Base-by-base conservation (phyloP, 768 basidiomycete species). In the Calvatia gigantea region DNA sequence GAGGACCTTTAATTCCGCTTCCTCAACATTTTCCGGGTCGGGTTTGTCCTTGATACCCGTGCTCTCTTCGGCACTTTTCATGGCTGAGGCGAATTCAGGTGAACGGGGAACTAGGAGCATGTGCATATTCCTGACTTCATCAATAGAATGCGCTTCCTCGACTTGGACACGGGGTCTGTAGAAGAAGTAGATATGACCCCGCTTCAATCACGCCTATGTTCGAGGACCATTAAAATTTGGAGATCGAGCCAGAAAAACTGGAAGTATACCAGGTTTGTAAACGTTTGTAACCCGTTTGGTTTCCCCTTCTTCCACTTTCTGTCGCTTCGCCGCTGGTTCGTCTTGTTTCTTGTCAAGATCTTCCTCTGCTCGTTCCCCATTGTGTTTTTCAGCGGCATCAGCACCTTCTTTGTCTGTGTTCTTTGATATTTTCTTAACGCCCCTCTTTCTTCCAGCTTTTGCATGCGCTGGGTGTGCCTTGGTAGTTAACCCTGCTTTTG, bases 111-210 rank as follows among this genome's bases (percentile, higher is more conserved):
- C 71, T 17, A 88, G 75, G 21, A 86, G 72, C 65, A 87, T 80
- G 60, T 83, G 76, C 54, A 86, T 75, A 47, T 81, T 78, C 57
- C 73, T 72, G 29, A 86, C 73, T 56, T 85, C 83, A 64, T 84
- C 81, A 28, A 85, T 56, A 6, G 78, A 79, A n/a, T 76, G 63
- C 0, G 75, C 80, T 55, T 82, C 75, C 56, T 82, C 76, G 12
- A 70, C 64, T 60, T 83, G 67, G 17, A 84, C 82, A 27, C 79
- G 76, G 3, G 83, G 84, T 9, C 81, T 78, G 61, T 83, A 86
- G 68, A 84, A 80, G 65, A 86, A 84, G 67, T 85, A 85, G 42
- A 86, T 74, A 58, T 84, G 79, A 7, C 82, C 83, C 14, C 82
- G 69, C 60, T 84, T n/a, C 81, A 48, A 81, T 81, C 8, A 77